phyloP scores from a whole-genome alignment of 192 early-diverging fungal genomes.

The Umbelopsis ramanniana region DNA sequence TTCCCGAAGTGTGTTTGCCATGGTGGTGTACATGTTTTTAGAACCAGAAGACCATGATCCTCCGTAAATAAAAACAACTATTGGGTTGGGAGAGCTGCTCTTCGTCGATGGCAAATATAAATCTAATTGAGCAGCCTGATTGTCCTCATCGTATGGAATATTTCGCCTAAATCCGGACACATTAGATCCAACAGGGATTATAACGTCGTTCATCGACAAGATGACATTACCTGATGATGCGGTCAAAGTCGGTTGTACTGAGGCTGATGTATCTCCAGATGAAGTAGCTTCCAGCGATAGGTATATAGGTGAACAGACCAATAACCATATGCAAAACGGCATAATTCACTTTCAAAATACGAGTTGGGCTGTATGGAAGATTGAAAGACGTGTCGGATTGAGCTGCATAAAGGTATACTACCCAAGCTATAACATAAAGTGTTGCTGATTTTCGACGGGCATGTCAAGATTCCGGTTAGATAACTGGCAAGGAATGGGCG shows the following conservation, averaged over 20 bases:
- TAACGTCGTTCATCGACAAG: not conserved
- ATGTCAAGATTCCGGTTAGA: too few species aligned
- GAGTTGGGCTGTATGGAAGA: constrained; percentile 41
- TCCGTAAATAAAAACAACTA: constrained; percentile 61
- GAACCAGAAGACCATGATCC: constrained; percentile 57
- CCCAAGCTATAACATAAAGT: constrained; percentile 42
- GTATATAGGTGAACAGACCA: constrained; percentile 28
- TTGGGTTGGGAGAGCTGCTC: constrained; percentile 29
- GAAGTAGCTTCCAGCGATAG: constrained; percentile 37
- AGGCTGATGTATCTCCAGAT: constrained; percentile 43
- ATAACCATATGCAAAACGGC: constrained; percentile 22
- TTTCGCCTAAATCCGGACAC: constrained; percentile 28
- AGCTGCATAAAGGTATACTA: constrained; percentile 27
- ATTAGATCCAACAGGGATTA: not conserved
- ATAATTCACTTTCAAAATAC: constrained; percentile 46
- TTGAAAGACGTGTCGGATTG: constrained; percentile 43
- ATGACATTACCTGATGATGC: constrained; percentile 33
- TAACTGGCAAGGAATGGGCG: too few species aligned
- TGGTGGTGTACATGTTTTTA: constrained; percentile 49
- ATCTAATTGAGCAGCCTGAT: constrained; percentile 25
- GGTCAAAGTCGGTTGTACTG: constrained; percentile 28
- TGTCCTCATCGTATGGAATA: constrained; percentile 31
- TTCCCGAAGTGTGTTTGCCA: constrained; percentile 51
- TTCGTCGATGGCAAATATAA: constrained; percentile 32
- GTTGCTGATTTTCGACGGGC: constrained; percentile 21